Percentiles rank a stretch among this genome's conserved stretches.
Evolutionary conservation across 2,329 filamentous ascomycete species (phyloP).

Genomic region (Dothidotthia symphoricarpi): DNA sequence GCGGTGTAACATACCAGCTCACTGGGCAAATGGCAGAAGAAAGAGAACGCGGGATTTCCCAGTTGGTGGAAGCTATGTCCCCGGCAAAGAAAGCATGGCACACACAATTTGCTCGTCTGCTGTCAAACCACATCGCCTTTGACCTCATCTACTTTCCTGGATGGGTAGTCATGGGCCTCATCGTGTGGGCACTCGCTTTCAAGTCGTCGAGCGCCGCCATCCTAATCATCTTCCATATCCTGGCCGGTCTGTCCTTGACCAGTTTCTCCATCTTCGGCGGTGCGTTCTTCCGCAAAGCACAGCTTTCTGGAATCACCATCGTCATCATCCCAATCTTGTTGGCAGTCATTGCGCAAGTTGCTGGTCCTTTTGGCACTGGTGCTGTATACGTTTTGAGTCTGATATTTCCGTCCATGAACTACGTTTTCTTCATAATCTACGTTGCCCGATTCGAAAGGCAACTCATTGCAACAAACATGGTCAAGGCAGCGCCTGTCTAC

Average conservation of each 20-base stretch:
- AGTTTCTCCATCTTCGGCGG: conserved; percentile 80
- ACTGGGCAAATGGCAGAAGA: conserved; percentile 84
- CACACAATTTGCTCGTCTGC: conserved; percentile 71
- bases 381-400: conserved; percentile 69
- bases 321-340: conserved; percentile 72
- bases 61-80: conserved; percentile 89
- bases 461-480: conserved; percentile 59
- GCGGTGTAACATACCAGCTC: conserved; percentile 82
- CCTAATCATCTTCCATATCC: conserved; percentile 62
- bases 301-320: conserved; percentile 79
- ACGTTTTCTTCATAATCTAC: conserved; percentile 75
- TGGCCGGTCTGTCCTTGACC: conserved; percentile 72
- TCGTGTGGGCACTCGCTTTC: conserved; percentile 62
- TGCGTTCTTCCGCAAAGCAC: conserved; percentile 80
- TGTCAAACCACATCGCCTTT: conserved; percentile 78
- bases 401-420: conserved; percentile 84
- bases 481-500: conserved; percentile 57
- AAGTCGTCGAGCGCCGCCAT: conserved; percentile 46
- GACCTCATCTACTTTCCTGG: conserved; percentile 75
- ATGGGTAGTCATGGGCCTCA: conserved; percentile 74
- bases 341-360: conserved; percentile 77
- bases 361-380: conserved; percentile 61
- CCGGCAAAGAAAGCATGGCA: conserved; percentile 72
- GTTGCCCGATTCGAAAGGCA: conserved; percentile 74
- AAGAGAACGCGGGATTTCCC: conserved; percentile 81